These are phyloP conservation scores for Monotropa hypopitys DNA, from an alignment of 179 eudicot species.

Conservation along the genomic window DNA sequence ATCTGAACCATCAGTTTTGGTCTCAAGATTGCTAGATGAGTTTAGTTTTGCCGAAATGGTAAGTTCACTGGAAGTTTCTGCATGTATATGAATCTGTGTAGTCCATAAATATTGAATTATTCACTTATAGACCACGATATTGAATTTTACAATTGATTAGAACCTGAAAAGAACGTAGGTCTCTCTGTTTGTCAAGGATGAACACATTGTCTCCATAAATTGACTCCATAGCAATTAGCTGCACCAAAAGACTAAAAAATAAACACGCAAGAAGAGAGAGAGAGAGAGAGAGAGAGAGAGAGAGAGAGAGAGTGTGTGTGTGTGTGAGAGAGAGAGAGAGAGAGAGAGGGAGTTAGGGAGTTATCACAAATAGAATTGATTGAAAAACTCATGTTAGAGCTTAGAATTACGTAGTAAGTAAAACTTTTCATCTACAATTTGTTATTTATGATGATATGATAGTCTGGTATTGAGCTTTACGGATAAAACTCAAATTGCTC, in stretches of 20 bases:
- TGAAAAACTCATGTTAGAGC: neutral
- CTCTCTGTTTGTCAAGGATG: conserved; percentile 46
- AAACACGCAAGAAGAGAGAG: neutral
- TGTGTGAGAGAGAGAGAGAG: neutral
- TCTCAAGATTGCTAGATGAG: conserved; percentile 14
- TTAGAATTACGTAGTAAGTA: neutral
- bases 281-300: neutral
- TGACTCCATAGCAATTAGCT: conserved; percentile 81
- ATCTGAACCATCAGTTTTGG: conserved; percentile 20
- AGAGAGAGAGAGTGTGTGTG: neutral
- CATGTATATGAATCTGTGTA: conserved; percentile 54
- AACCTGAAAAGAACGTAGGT: conserved; percentile 76
- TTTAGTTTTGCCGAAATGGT: conserved; percentile 44
- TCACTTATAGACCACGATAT: neutral
- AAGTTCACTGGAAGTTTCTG: conserved; percentile 45
- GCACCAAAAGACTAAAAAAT: conserved; percentile 10
- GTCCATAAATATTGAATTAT: neutral
- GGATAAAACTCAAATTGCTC: neutral
- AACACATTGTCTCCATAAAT: conserved; percentile 65
- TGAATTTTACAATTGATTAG: conserved; percentile 6
- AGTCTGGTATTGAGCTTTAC: neutral
- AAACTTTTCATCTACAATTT: neutral
- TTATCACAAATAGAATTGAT: neutral
- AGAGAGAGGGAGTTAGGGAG: neutral
- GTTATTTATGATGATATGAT: neutral